Evolutionary conservation across 2,329 filamentous ascomycete genomes (phyloP), one percentile per base, ranked within the genome.

Genomic region (Alternaria tenuissima): DNA sequence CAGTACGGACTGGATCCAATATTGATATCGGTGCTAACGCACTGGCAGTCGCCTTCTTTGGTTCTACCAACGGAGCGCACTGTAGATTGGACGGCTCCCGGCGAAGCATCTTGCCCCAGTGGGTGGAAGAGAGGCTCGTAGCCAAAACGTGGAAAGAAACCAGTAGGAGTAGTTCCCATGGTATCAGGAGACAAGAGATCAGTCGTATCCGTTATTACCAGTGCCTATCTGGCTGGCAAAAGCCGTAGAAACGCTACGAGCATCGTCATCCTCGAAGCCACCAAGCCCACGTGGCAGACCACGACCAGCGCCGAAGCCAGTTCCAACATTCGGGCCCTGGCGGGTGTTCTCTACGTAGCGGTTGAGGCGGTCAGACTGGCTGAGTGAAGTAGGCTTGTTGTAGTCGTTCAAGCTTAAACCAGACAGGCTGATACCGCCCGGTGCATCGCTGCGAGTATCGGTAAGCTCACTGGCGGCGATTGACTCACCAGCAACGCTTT

Each of bases 171-270:
- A 22, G 16, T 39, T 30, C 52, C 51, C 44, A 62, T 43, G 28
- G 12, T 49, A 51, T 52, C 42, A 51, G 1, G 32, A 44, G 16
- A 55, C 24, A 30, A 51, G 43, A 51, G 58, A 80, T 88, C 85
- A 88, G 76, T 88, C 86, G 71, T 87, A 88, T 32, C 52, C 65
- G 69, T 82, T 85, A 42, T 85, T 85, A 42, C 85, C 85, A 55
- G 92, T 93, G 57, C 93, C 94, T 68, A 97, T 89, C 80, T 98
- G 95, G 82, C 93, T 97, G 63, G 94, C 94, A 81, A 98, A 99
- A 49, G 94, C 94, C 53, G 95, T 98, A 75, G 93, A 97, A 73
- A 98, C 88, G 80, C 94, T 98, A 81, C 95, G 93, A 73, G 95
- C 93, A 76, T 98, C 95, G 68, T 99, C 95, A 69, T 99, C 95